Conservation (phyloP, 768 basidiomycete genomes). For the Pleurotus eryngii region DNA sequence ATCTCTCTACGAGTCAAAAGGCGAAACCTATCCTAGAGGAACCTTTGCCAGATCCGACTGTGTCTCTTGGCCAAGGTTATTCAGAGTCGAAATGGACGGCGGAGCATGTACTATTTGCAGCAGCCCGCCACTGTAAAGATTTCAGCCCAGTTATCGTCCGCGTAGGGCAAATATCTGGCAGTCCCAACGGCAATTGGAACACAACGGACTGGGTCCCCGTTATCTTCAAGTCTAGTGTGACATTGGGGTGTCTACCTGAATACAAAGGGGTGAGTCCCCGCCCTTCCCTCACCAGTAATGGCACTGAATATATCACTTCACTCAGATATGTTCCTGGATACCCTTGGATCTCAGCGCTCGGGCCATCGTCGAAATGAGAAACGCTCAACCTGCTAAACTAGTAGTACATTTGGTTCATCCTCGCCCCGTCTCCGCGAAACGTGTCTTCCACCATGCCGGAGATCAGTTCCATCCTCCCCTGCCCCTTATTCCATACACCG, state of each 20-base stretch:
- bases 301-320: background rate
- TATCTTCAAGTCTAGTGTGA: conserved; percentile 30
- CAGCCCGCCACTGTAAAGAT: conserved; percentile 11
- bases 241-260: conserved; percentile 26
- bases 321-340: conserved; percentile 19
- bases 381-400: background rate
- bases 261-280: conserved; percentile 21
- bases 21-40: background rate
- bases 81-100: conserved; percentile 1
- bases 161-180: conserved; percentile 35
- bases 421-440: conserved; percentile 12
- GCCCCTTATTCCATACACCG: conserved; percentile 16
- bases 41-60: background rate
- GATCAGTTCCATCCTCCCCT: conserved; percentile 9
- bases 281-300: background rate
- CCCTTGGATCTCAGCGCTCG: conserved; percentile 19
- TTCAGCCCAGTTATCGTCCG: conserved; percentile 27
- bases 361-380: conserved; percentile 15
- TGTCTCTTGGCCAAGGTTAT: conserved; percentile 7
- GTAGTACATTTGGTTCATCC: conserved; percentile 18
- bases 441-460: conserved; percentile 12
- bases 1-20: too few relatives aligned
- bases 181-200: conserved; percentile 33
- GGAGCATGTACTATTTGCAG: conserved; percentile 19
- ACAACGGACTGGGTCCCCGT: conserved; percentile 33